Evolutionary conservation across 148 eudicot genomes (phyloP), one percentile per base, ranked within the genome.

Genomic region (Mesembryanthemum crystallinum): DNA sequence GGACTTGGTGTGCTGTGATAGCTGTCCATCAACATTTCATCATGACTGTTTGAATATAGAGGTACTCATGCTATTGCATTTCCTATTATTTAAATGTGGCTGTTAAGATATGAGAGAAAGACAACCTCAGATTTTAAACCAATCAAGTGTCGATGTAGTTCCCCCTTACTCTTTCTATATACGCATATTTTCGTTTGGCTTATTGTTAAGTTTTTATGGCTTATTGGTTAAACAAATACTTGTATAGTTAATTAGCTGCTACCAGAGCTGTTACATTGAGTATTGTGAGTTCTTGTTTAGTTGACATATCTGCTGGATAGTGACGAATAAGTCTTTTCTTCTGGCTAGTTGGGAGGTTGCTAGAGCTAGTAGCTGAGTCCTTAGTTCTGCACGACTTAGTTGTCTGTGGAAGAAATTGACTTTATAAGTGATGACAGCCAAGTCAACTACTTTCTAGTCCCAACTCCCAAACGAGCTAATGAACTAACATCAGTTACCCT

Each of bases 11-110:
- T 96, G 99, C 76, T 96, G 99, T 73, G 99, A 96, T 85, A 79
- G 97, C 33, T 96, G 98, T 73, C 98, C 99, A 7, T 88, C 99
- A 52, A 93, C 99, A 45, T 91, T 96, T 82, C 99, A 96, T 78
- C 81, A 84, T 61, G 82, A 82, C 81, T 96, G 99, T 86, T 81
- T 91, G 71, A 77, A 82, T 73, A 81, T 92, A 42, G 78, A 89
- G 87, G 99, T 96, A 89, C 51, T 82, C 33, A 11, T 82, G 69
- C 68, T 39, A 28, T 62, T 77, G 21, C 52, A 15, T 80, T 20
- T 8, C 54, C 24, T 64, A 35, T 71, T 70, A 45, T 84, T 28
- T 74, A 10, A 2, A 57, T 35, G n/a, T 12, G 35, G 42, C 32
- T 66, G 28, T 1, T 27, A 7, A 18, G n/a, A n/a, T n/a, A n/a